Percentiles rank a stretch among this genome's conserved stretches.
Evolutionary conservation across 139 green algal species (phyloP).

Genomic region (Medakamo hakoo): DNA sequence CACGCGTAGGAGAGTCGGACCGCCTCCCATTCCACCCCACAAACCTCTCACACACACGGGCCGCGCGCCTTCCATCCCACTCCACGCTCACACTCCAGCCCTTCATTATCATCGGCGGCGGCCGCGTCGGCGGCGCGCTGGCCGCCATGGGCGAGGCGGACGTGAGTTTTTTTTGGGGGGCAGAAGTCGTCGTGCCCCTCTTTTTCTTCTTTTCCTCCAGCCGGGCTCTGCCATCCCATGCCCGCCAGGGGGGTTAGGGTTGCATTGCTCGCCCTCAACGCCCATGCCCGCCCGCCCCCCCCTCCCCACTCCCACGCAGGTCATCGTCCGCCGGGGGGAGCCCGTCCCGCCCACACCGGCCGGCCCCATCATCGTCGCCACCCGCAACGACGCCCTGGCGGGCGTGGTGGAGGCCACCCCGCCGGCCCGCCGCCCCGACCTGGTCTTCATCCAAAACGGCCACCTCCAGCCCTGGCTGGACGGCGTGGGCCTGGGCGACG

Average conservation of each 20-base stretch:
- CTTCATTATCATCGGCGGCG: slow-evolving; percentile 62
- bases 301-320: slow-evolving; percentile 20
- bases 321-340: slow-evolving; percentile 41
- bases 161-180: slow-evolving; percentile 25
- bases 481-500: slow-evolving; percentile 45
- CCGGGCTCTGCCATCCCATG: background rate
- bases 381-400: slow-evolving; percentile 71
- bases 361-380: slow-evolving; percentile 80
- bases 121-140: slow-evolving; percentile 65
- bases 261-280: too few relatives aligned
- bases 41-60: background rate
- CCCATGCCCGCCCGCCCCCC: background rate
- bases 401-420: slow-evolving; percentile 53
- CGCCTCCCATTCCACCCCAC: too few relatives aligned
- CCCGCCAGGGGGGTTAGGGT: background rate
- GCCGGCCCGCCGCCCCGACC: slow-evolving; percentile 43
- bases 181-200: background rate
- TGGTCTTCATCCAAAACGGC: slow-evolving; percentile 98
- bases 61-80: too few relatives aligned
- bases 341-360: slow-evolving; percentile 13
- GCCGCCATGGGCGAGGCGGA: slow-evolving; percentile 53
- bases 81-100: too few relatives aligned
- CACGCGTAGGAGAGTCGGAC: too few relatives aligned
- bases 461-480: slow-evolving; percentile 93
- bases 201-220: background rate